Conservation (phyloP, 2,329 filamentous ascomycete genomes). For the Colletotrichum eremochloae region DNA sequence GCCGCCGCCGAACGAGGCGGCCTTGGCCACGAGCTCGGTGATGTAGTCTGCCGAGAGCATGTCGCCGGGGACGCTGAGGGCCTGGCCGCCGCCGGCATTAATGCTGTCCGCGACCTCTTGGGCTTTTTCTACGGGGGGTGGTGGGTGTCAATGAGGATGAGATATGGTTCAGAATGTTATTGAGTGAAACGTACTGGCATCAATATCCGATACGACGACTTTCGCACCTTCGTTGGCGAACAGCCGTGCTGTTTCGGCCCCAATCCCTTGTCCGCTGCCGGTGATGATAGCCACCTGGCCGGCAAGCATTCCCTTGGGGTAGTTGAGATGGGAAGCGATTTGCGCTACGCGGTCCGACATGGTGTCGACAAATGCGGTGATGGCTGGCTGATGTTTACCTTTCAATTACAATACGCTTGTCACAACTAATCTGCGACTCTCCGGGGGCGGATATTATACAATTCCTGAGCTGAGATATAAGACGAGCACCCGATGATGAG, state of each 20-base stretch:
- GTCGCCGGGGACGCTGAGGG: constrained; percentile 82
- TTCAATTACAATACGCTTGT: background rate
- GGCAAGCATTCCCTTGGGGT: constrained; percentile 81
- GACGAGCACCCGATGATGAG: background rate
- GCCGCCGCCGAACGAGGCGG: constrained; percentile 84
- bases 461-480: background rate
- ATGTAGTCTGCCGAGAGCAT: constrained; percentile 80
- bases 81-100: constrained; percentile 74
- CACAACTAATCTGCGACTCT: background rate
- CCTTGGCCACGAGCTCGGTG: constrained; percentile 76
- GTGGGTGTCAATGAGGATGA: constrained; percentile 4
- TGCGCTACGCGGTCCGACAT: constrained; percentile 75
- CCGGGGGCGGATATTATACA: background rate
- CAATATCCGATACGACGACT: constrained; percentile 87
- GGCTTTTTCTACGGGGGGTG: constrained; percentile 72
- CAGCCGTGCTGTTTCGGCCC: constrained; percentile 83
- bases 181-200: constrained; percentile 64
- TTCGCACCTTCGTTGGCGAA: constrained; percentile 92
- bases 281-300: constrained; percentile 91
- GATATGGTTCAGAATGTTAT: background rate
- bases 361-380: constrained; percentile 15
- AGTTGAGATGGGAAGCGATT: constrained; percentile 84
- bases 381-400: background rate
- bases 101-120: constrained; percentile 77
- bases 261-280: constrained; percentile 88